Conservation (phyloP, 257 asterid species). For the Przewalskia tangutica region DNA sequence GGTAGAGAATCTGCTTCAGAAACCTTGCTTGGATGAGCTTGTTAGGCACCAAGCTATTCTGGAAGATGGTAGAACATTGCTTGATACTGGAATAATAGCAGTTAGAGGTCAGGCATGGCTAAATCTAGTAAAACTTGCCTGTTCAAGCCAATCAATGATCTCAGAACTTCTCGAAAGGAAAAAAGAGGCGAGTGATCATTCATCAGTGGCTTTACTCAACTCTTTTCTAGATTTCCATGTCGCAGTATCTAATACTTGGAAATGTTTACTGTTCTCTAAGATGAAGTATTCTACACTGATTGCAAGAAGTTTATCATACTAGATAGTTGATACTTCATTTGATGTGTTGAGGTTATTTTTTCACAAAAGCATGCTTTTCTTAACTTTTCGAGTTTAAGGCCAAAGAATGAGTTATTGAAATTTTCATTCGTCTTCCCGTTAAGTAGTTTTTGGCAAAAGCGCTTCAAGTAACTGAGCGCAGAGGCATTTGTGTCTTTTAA, state of each 20-base stretch:
- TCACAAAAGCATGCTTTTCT: neutral
- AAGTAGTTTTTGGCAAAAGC: neutral
- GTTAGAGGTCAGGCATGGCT: conserved; percentile 89
- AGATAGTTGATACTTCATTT: neutral
- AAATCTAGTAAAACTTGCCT: conserved; percentile 66
- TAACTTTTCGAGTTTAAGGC: neutral
- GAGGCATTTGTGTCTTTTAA: neutral
- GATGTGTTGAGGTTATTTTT: neutral
- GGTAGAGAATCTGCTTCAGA: conserved; percentile 89
- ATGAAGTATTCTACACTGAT: neutral
- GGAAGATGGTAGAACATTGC: conserved; percentile 85
- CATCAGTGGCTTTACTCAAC: conserved; percentile 2
- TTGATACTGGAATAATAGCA: conserved; percentile 95
- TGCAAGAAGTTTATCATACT: neutral
- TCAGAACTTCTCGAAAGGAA: conserved; percentile 60
- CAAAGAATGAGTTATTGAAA: neutral
- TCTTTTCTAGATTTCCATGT: neutral
- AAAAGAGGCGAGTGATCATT: conserved; percentile 56
- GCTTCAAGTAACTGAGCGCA: neutral
- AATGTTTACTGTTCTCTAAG: neutral
- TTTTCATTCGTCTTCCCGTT: neutral
- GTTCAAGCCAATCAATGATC: conserved; percentile 62
- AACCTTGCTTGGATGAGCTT: conserved; percentile 73
- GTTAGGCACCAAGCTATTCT: conserved; percentile 61
- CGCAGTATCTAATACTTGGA: neutral